A percentile compares a stretch with the other conserved stretches of the same genome.
Conservation (phyloP, 192 early-diverging fungal species). For the Physocladia obscura region DNA sequence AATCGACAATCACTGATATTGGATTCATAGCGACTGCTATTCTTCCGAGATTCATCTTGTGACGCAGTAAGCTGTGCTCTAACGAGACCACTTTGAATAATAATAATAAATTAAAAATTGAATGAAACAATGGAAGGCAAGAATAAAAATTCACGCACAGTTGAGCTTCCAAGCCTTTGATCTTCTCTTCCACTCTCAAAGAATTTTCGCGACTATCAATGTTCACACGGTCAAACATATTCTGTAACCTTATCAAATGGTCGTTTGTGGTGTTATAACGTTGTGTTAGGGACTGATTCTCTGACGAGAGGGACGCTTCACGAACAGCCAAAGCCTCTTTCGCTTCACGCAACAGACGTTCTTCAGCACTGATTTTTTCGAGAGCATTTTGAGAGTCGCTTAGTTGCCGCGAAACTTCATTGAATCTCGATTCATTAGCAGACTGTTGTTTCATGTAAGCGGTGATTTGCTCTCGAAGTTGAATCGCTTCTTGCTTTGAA, state of each 20-base stretch:
- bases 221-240: conserved; percentile 30
- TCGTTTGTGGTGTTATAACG: conserved; percentile 53
- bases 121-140: background rate
- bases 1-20: conserved; percentile 16
- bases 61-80: conserved; percentile 18
- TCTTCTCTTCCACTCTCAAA: conserved; percentile 18
- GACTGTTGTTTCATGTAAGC: conserved; percentile 49
- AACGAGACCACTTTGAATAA: background rate
- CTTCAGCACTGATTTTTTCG: conserved; percentile 46
- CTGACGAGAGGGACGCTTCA: conserved; percentile 51
- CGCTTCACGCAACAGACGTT: conserved; percentile 58
- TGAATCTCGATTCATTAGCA: conserved; percentile 59
- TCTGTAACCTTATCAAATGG: conserved; percentile 51
- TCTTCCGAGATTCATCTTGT: conserved; percentile 18
- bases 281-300: conserved; percentile 47
- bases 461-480: conserved; percentile 56
- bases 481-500: conserved; percentile 56
- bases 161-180: conserved; percentile 20
- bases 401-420: conserved; percentile 51
- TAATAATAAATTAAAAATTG: conserved; percentile 4
- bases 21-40: conserved; percentile 12
- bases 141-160: conserved; percentile 6
- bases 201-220: background rate
- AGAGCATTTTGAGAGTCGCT: conserved; percentile 49
- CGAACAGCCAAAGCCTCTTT: conserved; percentile 50